Evolutionary conservation across 2,329 filamentous ascomycete species (phyloP).

Genomic region (Bipolaris bicolor): DNA sequence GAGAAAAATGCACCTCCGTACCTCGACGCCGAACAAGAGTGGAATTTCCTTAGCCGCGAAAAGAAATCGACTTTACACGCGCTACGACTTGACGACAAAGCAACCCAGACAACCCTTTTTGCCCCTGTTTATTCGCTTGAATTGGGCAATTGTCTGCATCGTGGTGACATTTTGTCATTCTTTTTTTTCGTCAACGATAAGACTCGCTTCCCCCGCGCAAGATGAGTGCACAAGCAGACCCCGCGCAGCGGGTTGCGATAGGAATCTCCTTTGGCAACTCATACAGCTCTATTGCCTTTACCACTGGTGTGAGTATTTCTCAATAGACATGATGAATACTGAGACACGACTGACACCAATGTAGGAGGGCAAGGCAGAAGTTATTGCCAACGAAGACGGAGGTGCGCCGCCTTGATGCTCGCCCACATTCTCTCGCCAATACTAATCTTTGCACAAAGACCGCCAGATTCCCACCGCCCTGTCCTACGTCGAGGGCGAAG

Average conservation of each 20-base stretch:
- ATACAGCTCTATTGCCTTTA: conserved; percentile 95
- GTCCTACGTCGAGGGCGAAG: conserved; percentile 93
- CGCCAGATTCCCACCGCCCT: conserved; percentile 95
- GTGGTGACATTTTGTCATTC: not conserved
- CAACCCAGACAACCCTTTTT: conserved; percentile 1
- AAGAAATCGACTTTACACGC: conserved; percentile 8
- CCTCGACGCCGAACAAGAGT: conserved; percentile 25
- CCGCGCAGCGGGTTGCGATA: conserved; percentile 71
- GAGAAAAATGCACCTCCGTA: conserved; percentile 19
- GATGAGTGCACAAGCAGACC: conserved; percentile 60
- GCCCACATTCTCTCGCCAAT: conserved; percentile 8
- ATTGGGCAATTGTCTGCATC: not conserved
- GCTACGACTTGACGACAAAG: conserved; percentile 1
- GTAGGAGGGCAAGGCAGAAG: conserved; percentile 89
- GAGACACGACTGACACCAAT: conserved; percentile 15
- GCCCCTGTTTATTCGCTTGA: not conserved
- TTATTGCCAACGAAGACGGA: conserved; percentile 99
- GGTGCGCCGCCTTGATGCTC: conserved; percentile 60
- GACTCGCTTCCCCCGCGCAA: conserved; percentile 12
- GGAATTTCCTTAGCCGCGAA: conserved; percentile 29
- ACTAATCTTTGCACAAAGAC: conserved; percentile 60
- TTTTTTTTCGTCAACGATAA: not conserved
- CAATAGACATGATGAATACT: no score
- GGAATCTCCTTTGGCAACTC: conserved; percentile 98
- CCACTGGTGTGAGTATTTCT: conserved; percentile 61